Evolutionary conservation across 192 early-diverging fungal genomes (phyloP).

Genomic region (Umbelopsis sp.): DNA sequence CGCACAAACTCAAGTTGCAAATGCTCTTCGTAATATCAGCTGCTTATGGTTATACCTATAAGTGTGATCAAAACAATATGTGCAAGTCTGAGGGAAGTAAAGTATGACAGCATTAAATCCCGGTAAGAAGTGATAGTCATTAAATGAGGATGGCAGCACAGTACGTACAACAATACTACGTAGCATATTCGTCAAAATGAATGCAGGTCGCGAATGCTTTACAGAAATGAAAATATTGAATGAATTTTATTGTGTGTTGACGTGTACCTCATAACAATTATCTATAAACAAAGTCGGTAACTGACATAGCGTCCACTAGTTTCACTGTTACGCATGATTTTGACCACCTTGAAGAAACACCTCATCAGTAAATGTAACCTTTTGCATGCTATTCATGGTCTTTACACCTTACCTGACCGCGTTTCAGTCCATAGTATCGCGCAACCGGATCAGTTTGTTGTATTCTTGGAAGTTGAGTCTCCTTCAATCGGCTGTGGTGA

Average conservation of each 20-base stretch:
- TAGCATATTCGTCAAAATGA: neutral
- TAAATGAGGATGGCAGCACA: too few species aligned
- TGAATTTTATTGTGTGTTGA: neutral
- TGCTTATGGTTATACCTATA: too few species aligned
- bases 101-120: too few species aligned
- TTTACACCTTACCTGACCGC: constrained; percentile 60
- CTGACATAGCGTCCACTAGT: constrained; percentile 98
- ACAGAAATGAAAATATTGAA: too few species aligned
- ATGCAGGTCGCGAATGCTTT: neutral
- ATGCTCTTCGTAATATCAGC: too few species aligned
- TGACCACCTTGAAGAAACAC: constrained; percentile 68
- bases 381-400: constrained; percentile 15
- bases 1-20: too few species aligned
- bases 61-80: too few species aligned
- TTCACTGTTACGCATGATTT: constrained; percentile 93
- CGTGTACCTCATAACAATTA: neutral
- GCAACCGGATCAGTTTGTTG: constrained; percentile 88
- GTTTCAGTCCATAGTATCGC: constrained; percentile 91
- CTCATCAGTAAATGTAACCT: neutral
- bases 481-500: constrained; percentile 77
- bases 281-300: constrained; percentile 92
- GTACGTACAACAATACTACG: too few species aligned
- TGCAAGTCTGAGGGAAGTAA: too few species aligned
- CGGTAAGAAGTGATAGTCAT: too few species aligned
- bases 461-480: constrained; percentile 95